Base-by-base conservation (phyloP, 179 eudicot species). In the Spinacia oleracea region DNA sequence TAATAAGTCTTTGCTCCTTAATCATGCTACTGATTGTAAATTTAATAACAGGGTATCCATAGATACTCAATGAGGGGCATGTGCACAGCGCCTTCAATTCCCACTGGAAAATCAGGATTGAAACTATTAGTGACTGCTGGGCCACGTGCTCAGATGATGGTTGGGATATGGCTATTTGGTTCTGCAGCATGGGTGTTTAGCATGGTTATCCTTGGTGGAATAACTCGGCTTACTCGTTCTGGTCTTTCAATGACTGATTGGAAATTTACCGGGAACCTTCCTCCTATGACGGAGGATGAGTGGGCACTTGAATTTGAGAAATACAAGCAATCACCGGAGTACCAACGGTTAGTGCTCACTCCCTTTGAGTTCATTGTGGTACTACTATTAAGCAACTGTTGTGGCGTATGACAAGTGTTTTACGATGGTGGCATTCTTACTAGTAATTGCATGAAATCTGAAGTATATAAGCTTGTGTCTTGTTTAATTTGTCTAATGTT, bases 221-320 rank as follows among this genome's bases (percentile, higher is more conserved):
- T 92, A 63, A 95, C 98, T 20, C 84, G 98, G 58, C 91, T 95
- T 76, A 92, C 98, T 2, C 86, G 97, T 10, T 95, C 98, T 56
- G 98, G 99, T 76, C 97, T 95, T 73, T 93, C 98, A 59, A 95
- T 95, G 99, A 95, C 99, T 76, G 99, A 95, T 81, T 95, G 98
- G 99, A 92, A 95, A 74, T 95, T 95, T 71, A 87, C 92, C 23
- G 98, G 99, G 32, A 34, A 84, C 73, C 99, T 91, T 83, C 98
- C 98, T 67, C 98, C 99, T 63, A 53, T 95, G 80, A 80, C 98
- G 0, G 90, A 91, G 10, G 97, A 93, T 62, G 96, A 90, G 8
- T 95, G 99, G 99, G 60, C 78, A 59, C 45, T 40, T 81, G 98
- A 95, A 70, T 95, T 93, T 81, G 99, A 95, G 81, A 95, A 95